A percentile compares a stretch with the other conserved stretches of the same genome.
phyloP scores from a whole-genome alignment of 1,139 yeast genomes.

The Insectozyma bohioensis region DNA sequence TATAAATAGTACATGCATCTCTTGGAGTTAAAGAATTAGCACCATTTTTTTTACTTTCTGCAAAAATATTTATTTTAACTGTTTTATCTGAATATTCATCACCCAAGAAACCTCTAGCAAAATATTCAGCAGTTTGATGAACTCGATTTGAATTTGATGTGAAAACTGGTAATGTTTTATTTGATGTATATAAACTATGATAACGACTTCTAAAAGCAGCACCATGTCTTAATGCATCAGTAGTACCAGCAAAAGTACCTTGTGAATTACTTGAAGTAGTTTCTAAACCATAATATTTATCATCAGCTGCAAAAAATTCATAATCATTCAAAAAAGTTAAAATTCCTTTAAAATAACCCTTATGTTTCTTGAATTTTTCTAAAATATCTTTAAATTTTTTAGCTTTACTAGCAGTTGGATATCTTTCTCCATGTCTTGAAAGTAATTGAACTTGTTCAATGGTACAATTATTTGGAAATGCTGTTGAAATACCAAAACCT shows the following conservation, averaged over 20 bases:
- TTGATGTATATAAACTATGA: constrained; percentile 23
- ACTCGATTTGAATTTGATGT: constrained; percentile 33
- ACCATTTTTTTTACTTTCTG: constrained; percentile 29
- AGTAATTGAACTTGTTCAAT: constrained; percentile 64
- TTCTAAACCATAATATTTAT: constrained; percentile 29
- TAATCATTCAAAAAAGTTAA: constrained; percentile 34
- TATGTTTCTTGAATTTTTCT: constrained; percentile 21
- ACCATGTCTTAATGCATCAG: constrained; percentile 35
- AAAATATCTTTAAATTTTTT: constrained; percentile 17
- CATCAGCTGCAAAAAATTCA: constrained; percentile 30
- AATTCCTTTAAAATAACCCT: constrained; percentile 29
- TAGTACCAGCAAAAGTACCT: constrained; percentile 30
- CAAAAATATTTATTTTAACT: constrained; percentile 24
- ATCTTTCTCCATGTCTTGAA: constrained; percentile 73
- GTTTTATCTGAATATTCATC: constrained; percentile 19
- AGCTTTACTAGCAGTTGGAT: constrained; percentile 44
- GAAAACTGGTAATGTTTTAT: constrained; percentile 29
- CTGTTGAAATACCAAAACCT: constrained; percentile 48
- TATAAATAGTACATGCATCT: constrained; percentile 21
- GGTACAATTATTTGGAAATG: constrained; percentile 49
- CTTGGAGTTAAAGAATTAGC: constrained; percentile 40
- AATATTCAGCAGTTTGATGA: constrained; percentile 30
- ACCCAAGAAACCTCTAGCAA: constrained; percentile 35
- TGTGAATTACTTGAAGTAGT: constrained; percentile 27
- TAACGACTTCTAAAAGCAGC: constrained; percentile 32